These are phyloP conservation scores for Chimonanthus salicifolius DNA, from an alignment of 164 flowering plant genomes.

Conservation along the genomic window DNA sequence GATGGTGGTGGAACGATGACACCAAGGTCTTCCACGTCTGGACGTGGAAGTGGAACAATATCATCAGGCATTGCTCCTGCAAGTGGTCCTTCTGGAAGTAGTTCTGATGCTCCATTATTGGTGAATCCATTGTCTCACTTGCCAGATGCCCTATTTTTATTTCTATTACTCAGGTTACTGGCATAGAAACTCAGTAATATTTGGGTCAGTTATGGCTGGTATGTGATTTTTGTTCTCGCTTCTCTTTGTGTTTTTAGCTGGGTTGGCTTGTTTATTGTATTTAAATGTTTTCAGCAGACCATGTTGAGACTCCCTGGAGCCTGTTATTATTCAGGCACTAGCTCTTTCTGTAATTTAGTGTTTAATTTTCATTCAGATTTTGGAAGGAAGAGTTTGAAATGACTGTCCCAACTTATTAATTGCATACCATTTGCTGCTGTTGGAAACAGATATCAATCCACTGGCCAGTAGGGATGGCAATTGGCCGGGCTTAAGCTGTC, in stretches of 20 bases:
- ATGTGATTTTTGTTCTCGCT: slow-evolving; percentile 16
- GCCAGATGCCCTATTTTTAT: slow-evolving; percentile 20
- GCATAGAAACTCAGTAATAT: slow-evolving; percentile 20
- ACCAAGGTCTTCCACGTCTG: slow-evolving; percentile 36
- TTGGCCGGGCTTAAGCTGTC: no score
- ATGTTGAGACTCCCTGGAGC: slow-evolving; percentile 2
- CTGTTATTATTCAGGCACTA: slow-evolving; percentile 3
- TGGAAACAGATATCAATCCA: background rate
- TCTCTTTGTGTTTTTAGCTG: slow-evolving; percentile 7
- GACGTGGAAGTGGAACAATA: slow-evolving; percentile 32
- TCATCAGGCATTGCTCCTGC: slow-evolving; percentile 53
- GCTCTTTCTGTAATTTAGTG: slow-evolving; percentile 13
- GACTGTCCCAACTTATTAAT: background rate
- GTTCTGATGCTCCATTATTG: slow-evolving; percentile 41
- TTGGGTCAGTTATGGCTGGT: slow-evolving; percentile 6
- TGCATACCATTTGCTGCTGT: background rate
- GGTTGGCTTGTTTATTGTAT: slow-evolving; percentile 19
- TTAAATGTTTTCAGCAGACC: slow-evolving; percentile 9
- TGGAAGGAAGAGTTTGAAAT: background rate
- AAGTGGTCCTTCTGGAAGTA: slow-evolving; percentile 51
- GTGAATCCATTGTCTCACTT: slow-evolving; percentile 26
- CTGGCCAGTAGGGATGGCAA: no score
- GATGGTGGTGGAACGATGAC: slow-evolving; percentile 33
- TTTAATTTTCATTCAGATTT: slow-evolving; percentile 4
- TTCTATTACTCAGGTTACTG: slow-evolving; percentile 22